Evolutionary conservation across 2,329 filamentous ascomycete species (phyloP), one percentile per base, ranked within the genome.

Genomic region (Pezicula radicicola): DNA sequence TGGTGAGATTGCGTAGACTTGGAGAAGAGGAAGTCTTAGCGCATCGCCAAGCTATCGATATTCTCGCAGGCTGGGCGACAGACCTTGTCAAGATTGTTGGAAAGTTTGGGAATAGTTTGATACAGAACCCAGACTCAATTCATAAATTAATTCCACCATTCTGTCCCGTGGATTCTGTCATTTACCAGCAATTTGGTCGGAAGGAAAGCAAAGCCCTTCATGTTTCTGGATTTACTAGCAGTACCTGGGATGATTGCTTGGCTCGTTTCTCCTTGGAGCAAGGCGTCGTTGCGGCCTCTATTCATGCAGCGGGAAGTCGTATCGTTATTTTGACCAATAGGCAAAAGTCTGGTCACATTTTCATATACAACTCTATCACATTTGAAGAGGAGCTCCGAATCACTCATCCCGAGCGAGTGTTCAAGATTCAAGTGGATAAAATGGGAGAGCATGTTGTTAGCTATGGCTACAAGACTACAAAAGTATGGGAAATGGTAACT

Each of bases 81-180:
- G 52, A 55, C 13, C 41, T 57, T 4, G 37, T 53, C 42, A 35
- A 47, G 3, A 4, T 57, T 12, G 43, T 39, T 19, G 52, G 45
- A 4, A 52, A 53, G 30, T 57, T 57, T 50, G 49, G 49, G 9
- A 37, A 21, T 7, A 45, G 36, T 28, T 33, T 57, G 3, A 12
- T 18, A 3, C 25, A 18, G 6, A 18, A 44, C 16, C 53, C 55
- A 12, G 16, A 16, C 5, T 48, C 55, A 15, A 57, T 57, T 18
- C 40, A 50, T 25, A 28, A 48, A 36, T 27, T 52, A 6, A 49
- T 55, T 7, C 52, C 49, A 21, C 55, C 53, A 27, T 53, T 57
- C 39, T 55, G 52, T 19, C 55, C 55, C 6, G 13, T 40, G 6
- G 28, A 52, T 4, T 50, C 49, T 13, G 18, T 19, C 10, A 52